Evolutionary conservation across 768 basidiomycete species (phyloP).

Genomic region (Serendipita indica): DNA sequence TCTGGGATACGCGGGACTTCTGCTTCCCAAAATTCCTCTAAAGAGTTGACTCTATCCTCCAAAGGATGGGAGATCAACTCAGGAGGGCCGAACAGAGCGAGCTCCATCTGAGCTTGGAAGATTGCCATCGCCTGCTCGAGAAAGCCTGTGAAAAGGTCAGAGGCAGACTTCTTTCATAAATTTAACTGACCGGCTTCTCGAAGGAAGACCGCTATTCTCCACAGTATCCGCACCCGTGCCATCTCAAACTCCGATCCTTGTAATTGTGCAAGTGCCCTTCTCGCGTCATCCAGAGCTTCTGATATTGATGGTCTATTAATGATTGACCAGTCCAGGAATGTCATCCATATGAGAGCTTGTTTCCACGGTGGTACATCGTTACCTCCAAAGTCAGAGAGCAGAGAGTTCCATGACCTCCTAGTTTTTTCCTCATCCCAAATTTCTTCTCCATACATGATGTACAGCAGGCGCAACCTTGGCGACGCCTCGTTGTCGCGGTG

Average conservation of each 20-base stretch:
- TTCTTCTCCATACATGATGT: constrained; percentile 59
- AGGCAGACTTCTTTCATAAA: constrained; percentile 8
- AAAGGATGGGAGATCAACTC: constrained; percentile 31
- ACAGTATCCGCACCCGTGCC: constrained; percentile 45
- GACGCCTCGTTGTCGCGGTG: constrained; percentile 39
- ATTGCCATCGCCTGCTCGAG: constrained; percentile 58
- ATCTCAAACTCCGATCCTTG: constrained; percentile 27
- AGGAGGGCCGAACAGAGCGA: constrained; percentile 53
- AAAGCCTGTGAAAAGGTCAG: constrained; percentile 35
- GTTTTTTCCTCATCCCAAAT: constrained; percentile 47
- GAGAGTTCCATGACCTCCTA: constrained; percentile 52
- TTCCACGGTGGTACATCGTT: constrained; percentile 15
- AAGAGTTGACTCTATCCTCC: constrained; percentile 34
- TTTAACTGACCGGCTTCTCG: constrained; percentile 45
- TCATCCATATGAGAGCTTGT: constrained; percentile 44
- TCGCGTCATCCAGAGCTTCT: constrained; percentile 37
- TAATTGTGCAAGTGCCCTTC: constrained; percentile 32
- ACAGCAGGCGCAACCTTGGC: constrained; percentile 38
- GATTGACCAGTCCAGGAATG: constrained; percentile 68
- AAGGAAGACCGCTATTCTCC: constrained; percentile 50
- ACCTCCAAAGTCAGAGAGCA: constrained; percentile 35
- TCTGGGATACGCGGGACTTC: constrained; percentile 69
- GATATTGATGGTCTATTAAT: constrained; percentile 31
- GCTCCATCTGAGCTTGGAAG: constrained; percentile 71
- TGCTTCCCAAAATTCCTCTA: constrained; percentile 78